Percentiles rank a stretch among this genome's conserved stretches.
phyloP scores from a whole-genome alignment of 208 protist species.

The Spironucleus salmonicida region DNA sequence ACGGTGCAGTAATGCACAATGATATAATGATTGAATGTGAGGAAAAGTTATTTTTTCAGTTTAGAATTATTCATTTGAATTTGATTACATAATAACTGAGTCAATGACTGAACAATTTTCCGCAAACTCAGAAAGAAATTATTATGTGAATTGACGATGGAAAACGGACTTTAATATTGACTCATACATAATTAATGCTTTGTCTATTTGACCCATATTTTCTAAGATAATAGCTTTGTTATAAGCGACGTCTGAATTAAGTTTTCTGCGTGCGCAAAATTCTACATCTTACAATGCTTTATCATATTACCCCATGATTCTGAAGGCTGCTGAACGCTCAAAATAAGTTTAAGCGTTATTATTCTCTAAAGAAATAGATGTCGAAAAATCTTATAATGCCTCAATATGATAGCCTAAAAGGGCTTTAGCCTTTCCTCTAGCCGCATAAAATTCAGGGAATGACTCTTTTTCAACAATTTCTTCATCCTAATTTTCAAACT shows the following conservation, averaged over 20 bases:
- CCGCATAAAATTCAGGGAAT: constrained; percentile 19
- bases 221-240: constrained; percentile 21
- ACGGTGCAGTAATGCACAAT: constrained; percentile 3
- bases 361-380: neutral
- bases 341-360: constrained; percentile 27
- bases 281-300: constrained; percentile 14
- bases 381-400: neutral
- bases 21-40: constrained; percentile 11
- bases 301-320: constrained; percentile 27
- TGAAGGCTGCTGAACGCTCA: neutral
- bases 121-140: neutral
- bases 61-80: too few relatives aligned
- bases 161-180: neutral
- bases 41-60: too few relatives aligned
- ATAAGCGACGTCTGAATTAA: constrained; percentile 22
- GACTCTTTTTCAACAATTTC: neutral
- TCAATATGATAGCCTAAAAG: neutral
- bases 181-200: constrained; percentile 16
- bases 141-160: neutral
- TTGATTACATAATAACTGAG: too few relatives aligned
- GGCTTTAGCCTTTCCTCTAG: constrained; percentile 20
- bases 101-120: neutral
- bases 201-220: constrained; percentile 5
- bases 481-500: neutral
- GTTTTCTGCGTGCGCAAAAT: neutral